These are phyloP conservation scores for Coprinopsis sp. DNA, from an alignment of 768 basidiomycete species.

Conservation along the genomic window DNA sequence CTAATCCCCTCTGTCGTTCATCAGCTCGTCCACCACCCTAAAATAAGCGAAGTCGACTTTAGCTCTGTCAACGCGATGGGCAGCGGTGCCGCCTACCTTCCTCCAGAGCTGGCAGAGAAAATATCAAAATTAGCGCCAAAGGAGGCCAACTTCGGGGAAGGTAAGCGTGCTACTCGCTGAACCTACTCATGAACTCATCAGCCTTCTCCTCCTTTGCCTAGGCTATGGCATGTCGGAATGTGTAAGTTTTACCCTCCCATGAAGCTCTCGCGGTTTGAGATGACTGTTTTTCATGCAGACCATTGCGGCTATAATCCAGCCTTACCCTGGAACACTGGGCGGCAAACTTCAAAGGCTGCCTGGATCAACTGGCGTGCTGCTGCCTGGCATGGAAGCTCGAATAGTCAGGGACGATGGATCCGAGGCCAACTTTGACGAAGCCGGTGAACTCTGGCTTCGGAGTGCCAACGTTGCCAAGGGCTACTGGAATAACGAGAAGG, in stretches of 20 bases:
- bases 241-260: slow-evolving; percentile 32
- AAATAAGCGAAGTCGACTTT: slow-evolving; percentile 44
- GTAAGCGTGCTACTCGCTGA: slow-evolving; percentile 22
- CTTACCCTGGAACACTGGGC: slow-evolving; percentile 39
- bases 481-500: slow-evolving; percentile 69
- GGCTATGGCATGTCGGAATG: slow-evolving; percentile 73
- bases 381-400: slow-evolving; percentile 63
- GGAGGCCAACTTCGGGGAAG: slow-evolving; percentile 37
- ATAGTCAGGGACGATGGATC: slow-evolving; percentile 54
- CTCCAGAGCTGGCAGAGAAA: slow-evolving; percentile 45
- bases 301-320: slow-evolving; percentile 42
- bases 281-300: slow-evolving; percentile 43
- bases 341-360: slow-evolving; percentile 35
- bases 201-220: slow-evolving; percentile 16
- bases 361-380: slow-evolving; percentile 52
- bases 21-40: slow-evolving; percentile 58
- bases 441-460: slow-evolving; percentile 62
- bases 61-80: slow-evolving; percentile 40
- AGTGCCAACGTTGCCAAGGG: slow-evolving; percentile 56
- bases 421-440: slow-evolving; percentile 50
- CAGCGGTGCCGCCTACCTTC: slow-evolving; percentile 66
- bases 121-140: slow-evolving; percentile 33
- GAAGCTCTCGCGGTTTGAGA: neutral
- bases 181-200: neutral
- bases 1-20: slow-evolving; percentile 63